Base-by-base conservation (phyloP, 2,329 filamentous ascomycete genomes). In the Aspergillus sp. region DNA sequence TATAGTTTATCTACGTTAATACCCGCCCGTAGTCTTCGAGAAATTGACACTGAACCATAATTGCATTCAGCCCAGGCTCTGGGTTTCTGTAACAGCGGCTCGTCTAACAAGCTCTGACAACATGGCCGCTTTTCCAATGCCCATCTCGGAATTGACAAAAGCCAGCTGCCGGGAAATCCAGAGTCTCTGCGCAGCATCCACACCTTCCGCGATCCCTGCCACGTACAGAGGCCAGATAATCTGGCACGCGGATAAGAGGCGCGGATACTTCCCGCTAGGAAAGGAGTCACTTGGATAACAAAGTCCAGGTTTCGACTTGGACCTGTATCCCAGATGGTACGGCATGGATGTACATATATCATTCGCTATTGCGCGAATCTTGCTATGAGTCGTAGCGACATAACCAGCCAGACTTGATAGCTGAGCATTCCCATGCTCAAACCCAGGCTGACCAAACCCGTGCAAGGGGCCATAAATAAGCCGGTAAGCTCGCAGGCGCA, bases 311-410 rank as follows among this genome's bases (percentile, higher is more conserved):
- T 39, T 48, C 22, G 48, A 43, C 9, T 15, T 39, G 12, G 38
- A 36, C 12, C n/a, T 38, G 17, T 56, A 56, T 9, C 53, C 53
- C 8, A 56, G 41, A 41, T 56, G 53, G 47, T 50, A 56, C 39
- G 53, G 39, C 47, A 56, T 34, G n/a, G 53, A 56, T 18, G 47
- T 30, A 11, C 47, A 56, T 15, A 49, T 56, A 17, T 56, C 47
- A 51, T 38, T 20, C 18, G 48, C 41, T 6, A 56, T 26, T 5
- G 15, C n/a, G 4, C 47, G 47, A 22, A 51, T 56, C 26, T 41
- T 22, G 32, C 39, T 44, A 45, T 51, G 53, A 12, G 53, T 38
- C 6, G 15, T 41, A 5, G 47, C 30, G 30, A 51, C 36, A 36
- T 48, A 18, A 3, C 39, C n/a, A 20, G 41, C 41, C 8, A 56